These are phyloP conservation scores for Colletotrichum filicis DNA, from an alignment of 2,329 filamentous ascomycete species.

Conservation along the genomic window DNA sequence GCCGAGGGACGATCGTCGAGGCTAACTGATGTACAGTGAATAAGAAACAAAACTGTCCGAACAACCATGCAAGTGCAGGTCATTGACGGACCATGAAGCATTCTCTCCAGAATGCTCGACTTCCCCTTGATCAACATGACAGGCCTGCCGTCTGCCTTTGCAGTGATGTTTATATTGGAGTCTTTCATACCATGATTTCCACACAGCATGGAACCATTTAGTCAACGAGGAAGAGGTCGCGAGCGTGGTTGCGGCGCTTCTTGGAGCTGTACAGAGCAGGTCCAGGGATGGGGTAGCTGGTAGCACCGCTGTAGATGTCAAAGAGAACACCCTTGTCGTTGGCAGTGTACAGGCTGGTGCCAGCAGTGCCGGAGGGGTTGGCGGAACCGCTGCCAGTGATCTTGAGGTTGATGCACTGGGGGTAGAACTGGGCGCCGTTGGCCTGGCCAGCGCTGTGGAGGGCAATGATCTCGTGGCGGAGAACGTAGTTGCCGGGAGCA, in stretches of 20 bases:
- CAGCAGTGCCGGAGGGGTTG: slow-evolving; percentile 43
- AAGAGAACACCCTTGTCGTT: slow-evolving; percentile 48
- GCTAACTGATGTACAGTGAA: slow-evolving; percentile 28
- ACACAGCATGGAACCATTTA: neutral
- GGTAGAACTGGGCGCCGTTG: slow-evolving; percentile 60
- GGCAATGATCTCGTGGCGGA: slow-evolving; percentile 66
- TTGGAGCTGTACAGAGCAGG: slow-evolving; percentile 37
- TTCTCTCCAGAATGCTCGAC: neutral
- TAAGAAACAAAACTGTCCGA: slow-evolving; percentile 3
- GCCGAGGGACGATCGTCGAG: slow-evolving; percentile 22
- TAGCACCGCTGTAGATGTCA: slow-evolving; percentile 44
- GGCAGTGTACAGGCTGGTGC: slow-evolving; percentile 49
- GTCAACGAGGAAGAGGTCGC: slow-evolving; percentile 15
- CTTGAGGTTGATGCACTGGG: slow-evolving; percentile 62
- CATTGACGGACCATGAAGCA: neutral
- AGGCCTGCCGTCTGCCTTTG: slow-evolving; percentile 24
- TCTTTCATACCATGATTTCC: neutral
- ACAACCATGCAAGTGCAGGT: neutral
- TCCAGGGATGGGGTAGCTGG: slow-evolving; percentile 45
- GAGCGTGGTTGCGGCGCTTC: slow-evolving; percentile 30
- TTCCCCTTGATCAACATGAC: neutral
- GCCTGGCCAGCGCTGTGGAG: slow-evolving; percentile 58
- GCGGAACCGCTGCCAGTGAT: slow-evolving; percentile 52
- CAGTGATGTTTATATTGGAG: neutral
- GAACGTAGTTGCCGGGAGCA: slow-evolving; percentile 63